phyloP scores from a whole-genome alignment of 2,329 filamentous ascomycete genomes.

The Colletotrichum musae region DNA sequence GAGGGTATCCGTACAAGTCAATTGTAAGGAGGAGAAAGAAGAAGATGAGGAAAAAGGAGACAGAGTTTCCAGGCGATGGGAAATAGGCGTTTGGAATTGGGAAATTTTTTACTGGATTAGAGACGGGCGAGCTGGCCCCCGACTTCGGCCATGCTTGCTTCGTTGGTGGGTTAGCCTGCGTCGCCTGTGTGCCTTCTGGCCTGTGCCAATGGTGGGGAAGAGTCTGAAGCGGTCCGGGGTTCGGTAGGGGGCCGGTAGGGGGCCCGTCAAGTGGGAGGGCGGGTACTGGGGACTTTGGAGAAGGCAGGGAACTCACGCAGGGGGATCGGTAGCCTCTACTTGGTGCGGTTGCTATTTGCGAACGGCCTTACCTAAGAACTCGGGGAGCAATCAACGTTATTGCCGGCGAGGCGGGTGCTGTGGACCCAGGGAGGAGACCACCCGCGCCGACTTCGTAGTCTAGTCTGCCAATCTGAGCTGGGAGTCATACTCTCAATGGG shows the following conservation, averaged over 20 bases:
- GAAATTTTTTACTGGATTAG: conserved; percentile 44
- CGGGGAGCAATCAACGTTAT: conserved; percentile 40
- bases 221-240: conserved; percentile 37
- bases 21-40: conserved; percentile 42
- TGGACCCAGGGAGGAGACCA: conserved; percentile 20
- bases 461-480: conserved; percentile 8
- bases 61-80: conserved; percentile 38
- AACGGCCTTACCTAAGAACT: conserved; percentile 40
- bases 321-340: conserved; percentile 32
- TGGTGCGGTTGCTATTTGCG: conserved; percentile 34
- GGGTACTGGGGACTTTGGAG: conserved; percentile 42
- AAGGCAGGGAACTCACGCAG: conserved; percentile 26
- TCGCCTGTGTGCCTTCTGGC: conserved; percentile 17
- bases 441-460: conserved; percentile 28
- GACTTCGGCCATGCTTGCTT: conserved; percentile 43
- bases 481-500: conserved; percentile 35
- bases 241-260: conserved; percentile 30
- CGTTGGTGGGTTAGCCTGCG: conserved; percentile 37
- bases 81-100: conserved; percentile 42
- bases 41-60: conserved; percentile 24
- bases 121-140: conserved; percentile 40
- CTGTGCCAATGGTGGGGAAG: conserved; percentile 41
- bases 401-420: conserved; percentile 37
- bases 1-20: conserved; percentile 45
- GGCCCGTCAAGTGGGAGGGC: conserved; percentile 30